Base-by-base conservation (phyloP, 2,329 filamentous ascomycete genomes). In the Ascochyta clinopodiicola region DNA sequence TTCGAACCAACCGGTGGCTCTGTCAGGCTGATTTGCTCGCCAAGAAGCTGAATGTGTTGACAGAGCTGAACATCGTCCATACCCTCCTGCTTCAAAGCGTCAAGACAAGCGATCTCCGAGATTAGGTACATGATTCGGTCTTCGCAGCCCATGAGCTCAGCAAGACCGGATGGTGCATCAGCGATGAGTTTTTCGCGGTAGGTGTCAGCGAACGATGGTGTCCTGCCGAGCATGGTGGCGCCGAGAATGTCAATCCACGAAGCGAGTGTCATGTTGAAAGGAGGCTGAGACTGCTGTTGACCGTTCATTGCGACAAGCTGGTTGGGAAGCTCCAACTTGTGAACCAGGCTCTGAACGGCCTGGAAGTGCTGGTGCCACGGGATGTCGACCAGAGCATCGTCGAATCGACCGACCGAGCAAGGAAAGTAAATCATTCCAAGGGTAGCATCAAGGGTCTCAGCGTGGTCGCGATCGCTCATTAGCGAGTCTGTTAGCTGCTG, bases 291-390 rank as follows among this genome's bases (percentile, higher is more conserved):
- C 61, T 84, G 79, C n/a, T 82, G 80, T 62, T 87, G 83, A 45
- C 81, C 80, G 45, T 84, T 81, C 58, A 76, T 53, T 15, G 86
- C 82, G 38, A 86, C 81, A 50, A 94, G 86, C 43, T 87, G 76
- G 35, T 83, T 82, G 9, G 90, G 88, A 35, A 98, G 86, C 56
- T 93, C 88, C 31, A 98, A 87, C 77, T 91, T 93, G 73, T 90
- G 86, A 22, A 96, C 90, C 48, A 98, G 83, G 66, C 88, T 92
- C 64, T 90, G 89, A 19, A 89, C 94, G 3, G 93, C 93, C 75
- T 96, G 90, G 80, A 98, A 97, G 80, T 99, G 95, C 74, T 96
- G 91, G 79, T 94, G 91, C 95, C 95, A 99, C 21, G 93, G 88
- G 66, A 98, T 96, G 73, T 98, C 93, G 15, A 91, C 89, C 22